phyloP scores from a whole-genome alignment of 805 yeast genomes.

The Teunomyces barrocoloradensis region DNA sequence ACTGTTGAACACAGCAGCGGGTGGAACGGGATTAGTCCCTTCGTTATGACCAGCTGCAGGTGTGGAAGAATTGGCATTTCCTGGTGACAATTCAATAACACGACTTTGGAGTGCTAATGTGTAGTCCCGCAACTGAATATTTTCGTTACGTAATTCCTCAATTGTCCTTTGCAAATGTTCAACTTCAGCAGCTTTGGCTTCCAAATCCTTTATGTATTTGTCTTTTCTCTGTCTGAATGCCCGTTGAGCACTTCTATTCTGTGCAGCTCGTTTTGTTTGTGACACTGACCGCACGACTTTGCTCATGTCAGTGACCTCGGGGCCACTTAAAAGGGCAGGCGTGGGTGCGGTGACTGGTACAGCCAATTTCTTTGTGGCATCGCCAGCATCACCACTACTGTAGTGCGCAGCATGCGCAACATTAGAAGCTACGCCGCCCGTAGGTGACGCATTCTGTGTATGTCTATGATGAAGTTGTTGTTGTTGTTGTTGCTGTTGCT shows the following conservation, averaged over 20 bases:
- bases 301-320: neutral
- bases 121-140: constrained; percentile 68
- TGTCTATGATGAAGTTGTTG: constrained; percentile 2
- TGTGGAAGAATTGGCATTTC: neutral
- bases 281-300: constrained; percentile 45
- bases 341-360: neutral
- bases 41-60: neutral
- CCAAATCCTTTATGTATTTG: constrained; percentile 75
- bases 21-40: constrained; percentile 7
- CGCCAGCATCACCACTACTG: neutral
- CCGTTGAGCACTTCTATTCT: constrained; percentile 87
- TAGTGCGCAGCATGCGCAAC: neutral
- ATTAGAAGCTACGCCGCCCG: neutral
- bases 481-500: constrained; percentile 6
- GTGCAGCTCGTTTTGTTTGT: constrained; percentile 82
- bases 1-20: constrained; percentile 11
- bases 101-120: constrained; percentile 67
- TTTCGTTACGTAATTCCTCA: constrained; percentile 67
- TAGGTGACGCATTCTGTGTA: constrained; percentile 2
- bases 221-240: constrained; percentile 88
- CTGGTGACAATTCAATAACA: constrained; percentile 47
- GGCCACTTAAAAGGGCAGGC: constrained; percentile 3
- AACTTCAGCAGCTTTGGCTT: constrained; percentile 62
- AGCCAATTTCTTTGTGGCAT: constrained; percentile 1
- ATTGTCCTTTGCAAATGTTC: constrained; percentile 62